Evolutionary conservation across 768 basidiomycete genomes (phyloP), one percentile per base, ranked within the genome.

Genomic region (Fibroporia radiculosa): DNA sequence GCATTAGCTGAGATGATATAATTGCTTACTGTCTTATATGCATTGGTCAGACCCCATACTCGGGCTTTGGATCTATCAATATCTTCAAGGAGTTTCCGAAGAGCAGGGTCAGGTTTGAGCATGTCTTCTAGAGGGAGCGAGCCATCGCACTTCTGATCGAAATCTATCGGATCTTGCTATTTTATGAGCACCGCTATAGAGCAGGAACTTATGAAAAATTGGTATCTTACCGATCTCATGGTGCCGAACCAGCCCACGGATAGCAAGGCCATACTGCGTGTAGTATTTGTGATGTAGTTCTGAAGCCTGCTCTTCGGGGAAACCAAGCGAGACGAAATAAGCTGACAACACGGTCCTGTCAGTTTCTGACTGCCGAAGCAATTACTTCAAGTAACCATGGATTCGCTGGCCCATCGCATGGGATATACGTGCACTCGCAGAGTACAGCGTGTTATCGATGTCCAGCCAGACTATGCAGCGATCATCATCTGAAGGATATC

Each of bases 31-130:
- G 75, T 68, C 44, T 71, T 70, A 60, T 90, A 91, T 10, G 90
- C 90, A 57, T 93, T 93, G 3, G 90, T 93, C 33, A 92, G 63
- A 2, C 76, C 87, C 89, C 89, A 92, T 4, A 92, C 79, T n/a
- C 78, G 74, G 7, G 71, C 77, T 60, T 85, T 90, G 23, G 68
- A 72, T 37, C 80, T 76, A 56, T 93, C 86, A 24, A 93, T 78
- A 57, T 92, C 86, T 59, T 83, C 65, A 40, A 93, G 72, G 5
- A 93, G 72, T 54, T 79, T 74, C 18, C 80, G 77, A 8, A 84
- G 59, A 6, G 51, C 56, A 6, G 81, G 76, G 56, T 84, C 68
- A 24, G 80, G 84, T 22, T 72, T 68, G 50, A 93, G 80, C 68
- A 85, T 81, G 2, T 81, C 72, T 56, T 93, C 90, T 6, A 93